These are phyloP conservation scores for Bathelium albidoporum DNA, from an alignment of 495 filamentous ascomycete genomes.

Conservation along the genomic window DNA sequence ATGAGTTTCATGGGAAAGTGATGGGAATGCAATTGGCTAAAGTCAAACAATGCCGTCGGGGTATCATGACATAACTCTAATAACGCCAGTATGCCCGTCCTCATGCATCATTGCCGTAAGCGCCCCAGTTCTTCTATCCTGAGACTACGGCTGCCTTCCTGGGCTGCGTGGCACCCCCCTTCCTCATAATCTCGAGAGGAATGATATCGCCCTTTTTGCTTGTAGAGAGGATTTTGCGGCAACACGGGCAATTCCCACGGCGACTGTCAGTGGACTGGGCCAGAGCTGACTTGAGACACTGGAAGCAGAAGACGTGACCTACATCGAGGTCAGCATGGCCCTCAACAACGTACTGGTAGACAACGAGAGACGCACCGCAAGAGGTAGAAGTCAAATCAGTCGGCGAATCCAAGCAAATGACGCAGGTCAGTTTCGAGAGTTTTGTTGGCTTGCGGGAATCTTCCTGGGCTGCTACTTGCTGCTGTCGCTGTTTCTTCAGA, in stretches of 20 bases:
- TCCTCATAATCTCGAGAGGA: constrained; percentile 26
- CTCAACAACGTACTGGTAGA: neutral
- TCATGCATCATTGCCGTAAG: neutral
- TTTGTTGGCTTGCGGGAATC: constrained; percentile 30
- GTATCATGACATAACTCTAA: neutral
- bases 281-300: constrained; percentile 66
- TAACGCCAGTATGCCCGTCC: neutral
- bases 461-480: constrained; percentile 40
- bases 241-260: constrained; percentile 30
- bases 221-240: constrained; percentile 24
- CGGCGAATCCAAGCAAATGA: constrained; percentile 76
- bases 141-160: neutral
- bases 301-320: constrained; percentile 83
- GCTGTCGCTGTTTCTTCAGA: constrained; percentile 40
- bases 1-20: too few species aligned
- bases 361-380: constrained; percentile 55
- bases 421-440: constrained; percentile 54
- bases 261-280: constrained; percentile 39
- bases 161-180: constrained; percentile 21
- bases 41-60: neutral
- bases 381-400: constrained; percentile 65
- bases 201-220: constrained; percentile 23
- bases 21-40: too few species aligned
- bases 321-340: neutral
- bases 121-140: neutral